A percentile compares a stretch with the other conserved stretches of the same genome.
Conservation (phyloP, 208 protist species). For the Trypanosoma caninum region DNA sequence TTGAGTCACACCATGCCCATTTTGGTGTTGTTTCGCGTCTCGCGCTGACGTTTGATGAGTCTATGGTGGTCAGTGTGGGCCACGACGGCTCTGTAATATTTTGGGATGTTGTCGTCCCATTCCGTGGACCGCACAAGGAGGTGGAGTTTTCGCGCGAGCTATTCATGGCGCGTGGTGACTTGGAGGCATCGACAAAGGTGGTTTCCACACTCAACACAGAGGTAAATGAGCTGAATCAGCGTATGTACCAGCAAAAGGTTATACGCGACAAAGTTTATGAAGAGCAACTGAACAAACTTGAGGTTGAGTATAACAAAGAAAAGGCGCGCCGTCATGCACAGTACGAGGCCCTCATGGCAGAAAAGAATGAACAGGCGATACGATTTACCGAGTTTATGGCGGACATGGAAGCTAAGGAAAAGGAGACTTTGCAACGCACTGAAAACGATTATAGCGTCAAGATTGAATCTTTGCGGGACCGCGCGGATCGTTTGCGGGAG, state of each 20-base stretch:
- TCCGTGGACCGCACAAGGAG: constrained; percentile 72
- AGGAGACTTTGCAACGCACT: constrained; percentile 57
- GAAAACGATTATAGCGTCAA: constrained; percentile 91
- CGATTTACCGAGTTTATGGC: constrained; percentile 93
- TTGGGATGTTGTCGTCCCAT: constrained; percentile 89
- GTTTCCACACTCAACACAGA: constrained; percentile 71
- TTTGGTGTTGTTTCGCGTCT: constrained; percentile 81
- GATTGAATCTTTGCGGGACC: constrained; percentile 81
- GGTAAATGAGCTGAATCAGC: constrained; percentile 90
- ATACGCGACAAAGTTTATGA: constrained; percentile 93
- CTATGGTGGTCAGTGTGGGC: constrained; percentile 90
- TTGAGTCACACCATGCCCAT: constrained; percentile 86
- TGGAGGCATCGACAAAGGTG: constrained; percentile 80
- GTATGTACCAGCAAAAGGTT: constrained; percentile 93
- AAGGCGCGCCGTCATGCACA: constrained; percentile 57
- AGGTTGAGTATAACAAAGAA: constrained; percentile 79
- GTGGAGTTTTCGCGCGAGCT: constrained; percentile 92
- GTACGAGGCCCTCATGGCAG: constrained; percentile 68
- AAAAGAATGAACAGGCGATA: constrained; percentile 94
- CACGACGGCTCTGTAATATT: constrained; percentile 93
- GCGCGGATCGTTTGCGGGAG: constrained; percentile 61
- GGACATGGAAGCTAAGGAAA: constrained; percentile 75
- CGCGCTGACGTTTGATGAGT: constrained; percentile 89
- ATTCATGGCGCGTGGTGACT: constrained; percentile 91
- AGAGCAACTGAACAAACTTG: constrained; percentile 90